phyloP scores from a whole-genome alignment of 208 protist genomes.

The Crithidia mellificae region DNA sequence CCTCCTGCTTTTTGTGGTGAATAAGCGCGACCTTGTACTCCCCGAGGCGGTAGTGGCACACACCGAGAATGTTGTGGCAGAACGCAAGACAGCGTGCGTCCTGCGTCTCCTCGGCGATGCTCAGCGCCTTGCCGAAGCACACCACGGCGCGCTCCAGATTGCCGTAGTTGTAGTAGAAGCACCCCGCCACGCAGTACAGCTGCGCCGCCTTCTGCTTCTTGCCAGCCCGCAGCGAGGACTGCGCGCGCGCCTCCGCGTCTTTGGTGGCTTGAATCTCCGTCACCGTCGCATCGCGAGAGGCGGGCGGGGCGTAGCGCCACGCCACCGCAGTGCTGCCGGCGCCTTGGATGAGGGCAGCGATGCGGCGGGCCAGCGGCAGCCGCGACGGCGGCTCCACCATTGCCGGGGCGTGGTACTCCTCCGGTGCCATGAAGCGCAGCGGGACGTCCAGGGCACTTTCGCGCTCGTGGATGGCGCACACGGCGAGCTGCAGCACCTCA shows the following conservation, averaged over 20 bases:
- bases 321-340: slow-evolving; percentile 49
- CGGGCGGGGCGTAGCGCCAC: slow-evolving; percentile 36
- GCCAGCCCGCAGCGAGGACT: slow-evolving; percentile 55
- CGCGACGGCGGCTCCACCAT: slow-evolving; percentile 71
- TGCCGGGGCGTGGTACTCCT: slow-evolving; percentile 62
- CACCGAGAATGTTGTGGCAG: slow-evolving; percentile 87
- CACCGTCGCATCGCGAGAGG: slow-evolving; percentile 22
- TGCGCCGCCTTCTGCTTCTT: slow-evolving; percentile 54
- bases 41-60: slow-evolving; percentile 68
- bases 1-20: slow-evolving; percentile 85
- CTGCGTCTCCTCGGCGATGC: slow-evolving; percentile 53
- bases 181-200: slow-evolving; percentile 59
- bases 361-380: slow-evolving; percentile 59
- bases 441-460: slow-evolving; percentile 82
- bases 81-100: slow-evolving; percentile 67
- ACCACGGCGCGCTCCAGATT: slow-evolving; percentile 70
- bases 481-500: slow-evolving; percentile 44
- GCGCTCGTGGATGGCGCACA: slow-evolving; percentile 45
- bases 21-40: slow-evolving; percentile 79
- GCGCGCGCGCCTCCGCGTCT: slow-evolving; percentile 69
- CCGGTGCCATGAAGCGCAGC: slow-evolving; percentile 74
- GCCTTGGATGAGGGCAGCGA: slow-evolving; percentile 78
- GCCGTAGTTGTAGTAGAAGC: slow-evolving; percentile 82
- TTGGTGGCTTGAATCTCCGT: slow-evolving; percentile 50
- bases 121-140: slow-evolving; percentile 56